A percentile compares a stretch with the other conserved stretches of the same genome.
Conservation (phyloP, 108 stramenopile genomes). For the Seminavis robusta region DNA sequence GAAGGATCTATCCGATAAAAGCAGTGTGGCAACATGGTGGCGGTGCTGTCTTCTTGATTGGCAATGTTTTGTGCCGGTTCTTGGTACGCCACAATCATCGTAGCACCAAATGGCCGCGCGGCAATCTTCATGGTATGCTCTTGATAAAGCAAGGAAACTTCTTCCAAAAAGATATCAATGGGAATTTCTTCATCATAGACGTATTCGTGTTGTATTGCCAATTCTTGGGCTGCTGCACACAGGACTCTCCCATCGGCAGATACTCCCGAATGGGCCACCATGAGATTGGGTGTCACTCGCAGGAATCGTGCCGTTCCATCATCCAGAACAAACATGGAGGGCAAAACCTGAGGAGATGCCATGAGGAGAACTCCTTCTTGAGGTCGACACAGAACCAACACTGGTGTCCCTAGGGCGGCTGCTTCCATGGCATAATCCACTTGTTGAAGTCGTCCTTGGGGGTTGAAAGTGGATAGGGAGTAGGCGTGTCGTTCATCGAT, state of each 20-base stretch:
- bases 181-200: constrained; percentile 67
- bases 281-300: constrained; percentile 40
- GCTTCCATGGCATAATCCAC: constrained; percentile 88
- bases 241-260: constrained; percentile 76
- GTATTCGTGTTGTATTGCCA: constrained; percentile 69
- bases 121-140: constrained; percentile 81
- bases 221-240: constrained; percentile 50
- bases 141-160: constrained; percentile 60
- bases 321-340: constrained; percentile 62
- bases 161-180: constrained; percentile 55
- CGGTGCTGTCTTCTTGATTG: not conserved
- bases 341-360: constrained; percentile 45
- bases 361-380: constrained; percentile 16
- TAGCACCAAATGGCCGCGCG: constrained; percentile 69
- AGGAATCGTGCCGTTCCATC: constrained; percentile 78
- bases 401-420: constrained; percentile 59
- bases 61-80: not conserved
- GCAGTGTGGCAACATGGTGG: not conserved
- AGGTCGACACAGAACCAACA: constrained; percentile 49
- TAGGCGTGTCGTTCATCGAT: constrained; percentile 86
- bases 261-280: constrained; percentile 65
- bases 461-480: constrained; percentile 94
- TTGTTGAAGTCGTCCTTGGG: constrained; percentile 88
- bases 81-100: constrained; percentile 52
- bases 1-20: constrained; percentile 77